Base-by-base conservation (phyloP, 805 yeast species). In the Wickerhamiella parazyma region DNA sequence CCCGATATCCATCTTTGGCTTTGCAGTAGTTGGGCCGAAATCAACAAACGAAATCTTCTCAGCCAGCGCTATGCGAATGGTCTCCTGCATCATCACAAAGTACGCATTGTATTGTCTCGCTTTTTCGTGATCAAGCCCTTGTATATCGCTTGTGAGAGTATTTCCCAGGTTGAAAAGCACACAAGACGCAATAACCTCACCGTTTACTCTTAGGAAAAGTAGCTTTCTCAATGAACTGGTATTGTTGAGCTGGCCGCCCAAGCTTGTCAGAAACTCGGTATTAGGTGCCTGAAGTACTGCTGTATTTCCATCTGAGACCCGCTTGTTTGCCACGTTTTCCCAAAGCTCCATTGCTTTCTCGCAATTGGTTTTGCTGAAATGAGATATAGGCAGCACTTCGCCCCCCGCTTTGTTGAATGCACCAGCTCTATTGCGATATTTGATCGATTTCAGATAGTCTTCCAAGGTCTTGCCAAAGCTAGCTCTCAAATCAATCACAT, bases 1-100 rank as follows among this genome's bases (percentile, higher is more conserved):
- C 2, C 70, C 71, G 42, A 67, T 66, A 33, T 64, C 67, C 45
- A 59, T 53, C 50, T 67, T 67, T 11, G 71, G 66, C 46, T 63
- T 63, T 7, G 66, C 62, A 2, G 71, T 67, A 8, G 71, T 67
- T 3, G 71, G 71, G 3, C 71, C 71, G 49, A 67, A 67, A 50
- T 67, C 71, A 17, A 67, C 68, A 50, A 67, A 67, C 25, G 55
- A 49, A 20, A 60, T 54, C 8, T 63, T 63, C 44, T 63, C 67
- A 36, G 52, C 53, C 41, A 67, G 48, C 0, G 69, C 71, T 14
- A 66, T 64, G 18, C 55, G 53, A 20, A 67, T 65, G n/a, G 66
- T 66, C 35, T 63, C 60, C 51, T 67, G 70, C 71, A 67, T 67
- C 71, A 67, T 67, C 17, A 66, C 71, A 52, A 67, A 67, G 46